Base-by-base conservation (phyloP, 176 grass and related monocot genomes). In the Alopecurus myosuroides region DNA sequence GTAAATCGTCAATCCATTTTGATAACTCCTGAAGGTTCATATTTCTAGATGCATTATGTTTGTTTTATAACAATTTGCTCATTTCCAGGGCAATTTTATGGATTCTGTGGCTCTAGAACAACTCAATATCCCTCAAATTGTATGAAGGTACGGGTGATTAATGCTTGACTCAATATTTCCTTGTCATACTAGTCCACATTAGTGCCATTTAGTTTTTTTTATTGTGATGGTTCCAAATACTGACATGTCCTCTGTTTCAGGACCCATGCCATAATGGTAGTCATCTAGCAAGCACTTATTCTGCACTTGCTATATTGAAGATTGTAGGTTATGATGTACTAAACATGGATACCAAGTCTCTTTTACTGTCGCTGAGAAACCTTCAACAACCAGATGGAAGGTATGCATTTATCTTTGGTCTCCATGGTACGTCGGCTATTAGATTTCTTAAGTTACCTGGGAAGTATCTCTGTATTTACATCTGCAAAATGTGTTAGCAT, bases 231-330 rank as follows among this genome's bases (percentile, higher is more conserved):
- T 74, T 29, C 11, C 9, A 25, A 50, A 57, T 75, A 64, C 56
- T 78, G 45, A 52, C 40, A 35, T 60, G 4, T 63, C 77, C 30
- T 33, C 50, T 89, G 39, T 68, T 72, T 69, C 84, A 95, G 97
- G 83, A 86, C 71, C 77, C 85, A 81, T 86, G 55, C 58, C 41
- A 83, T 63, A 92, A 90, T 89, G 92, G 78, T 74, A 92, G 97
- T 88, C 87, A 98, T 87, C 87, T 98, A 87, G 89, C 97, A 76
- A 93, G 91, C 84, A 98, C 96, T 28, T 98, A 98, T 70, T 94
- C 87, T 68, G 91, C 97, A 53, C 90, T 98, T 23, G 88, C 97
- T 79, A 84, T 89, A 51, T 89, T 95, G 30, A 98, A 95, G 88
- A 88, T 90, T 80, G 28, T 98, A 53, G 93, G 93, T 15, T 92